Evolutionary conservation across 2,329 filamentous ascomycete genomes (phyloP), one percentile per base, ranked within the genome.

Genomic region (Phaeophleospora eucalypticola): DNA sequence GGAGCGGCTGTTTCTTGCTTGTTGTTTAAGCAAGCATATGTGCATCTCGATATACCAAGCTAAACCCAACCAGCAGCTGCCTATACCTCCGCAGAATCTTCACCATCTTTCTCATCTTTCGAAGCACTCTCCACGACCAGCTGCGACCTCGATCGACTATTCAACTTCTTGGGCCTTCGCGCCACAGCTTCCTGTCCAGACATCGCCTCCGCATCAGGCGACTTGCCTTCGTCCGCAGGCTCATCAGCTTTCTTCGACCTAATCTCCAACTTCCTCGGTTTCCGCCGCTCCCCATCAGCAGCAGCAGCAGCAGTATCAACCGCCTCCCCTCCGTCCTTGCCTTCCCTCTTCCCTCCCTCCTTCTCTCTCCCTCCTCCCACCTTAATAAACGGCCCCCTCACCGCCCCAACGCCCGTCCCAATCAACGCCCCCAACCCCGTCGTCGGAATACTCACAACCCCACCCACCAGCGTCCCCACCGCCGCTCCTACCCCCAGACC

Each of bases 311-410:
- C 19, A 17, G 7, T 27, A 9, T 20, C 34, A 2, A 21, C 4
- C 18, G 21, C 34, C 6, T 40, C 39, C 12, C 7, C n/a, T 16
- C 29, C 20, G 14, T 41, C 19, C 33, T 35, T 17, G 21, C 38
- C 21, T n/a, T n/a, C n/a, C n/a, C n/a, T n/a, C n/a, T 37, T 16
- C 7, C 35, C 35, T 17, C 20, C 35, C 15, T 10, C n/a, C n/a
- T n/a, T n/a, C n/a, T 52, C 51, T 21, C 52, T 35, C 24, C 46
- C 42, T 9, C 46, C 45, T 2, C 48, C 48, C 41, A 72, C 46
- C 56, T 69, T 71, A 17, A 73, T 65, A 57, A 65, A 72, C 10
- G 70, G 70, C 27, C 70, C 71, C 57, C 70, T 66, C 12, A 69
- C 60, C 8, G 65, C 65, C 2, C 71, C 71, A 8, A 68, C 67